Percentiles rank a stretch among this genome's conserved stretches.
Evolutionary conservation across 495 filamentous ascomycete species (phyloP).

Genomic region (Penicillium fimorum): DNA sequence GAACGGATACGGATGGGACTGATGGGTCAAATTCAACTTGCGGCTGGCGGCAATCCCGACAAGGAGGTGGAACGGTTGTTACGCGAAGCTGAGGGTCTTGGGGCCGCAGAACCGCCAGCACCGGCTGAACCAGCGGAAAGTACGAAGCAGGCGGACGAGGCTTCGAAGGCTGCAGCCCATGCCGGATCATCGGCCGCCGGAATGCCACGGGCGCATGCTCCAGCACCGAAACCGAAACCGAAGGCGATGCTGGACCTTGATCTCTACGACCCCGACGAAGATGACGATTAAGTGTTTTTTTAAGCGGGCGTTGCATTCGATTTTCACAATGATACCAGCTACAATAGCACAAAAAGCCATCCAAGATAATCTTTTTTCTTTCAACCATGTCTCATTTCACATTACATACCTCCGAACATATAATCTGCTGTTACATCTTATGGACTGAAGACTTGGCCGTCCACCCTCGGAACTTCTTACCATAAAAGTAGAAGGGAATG

Average conservation of each 20-base stretch:
- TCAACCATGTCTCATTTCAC: not conserved
- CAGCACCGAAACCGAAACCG: conserved; percentile 39
- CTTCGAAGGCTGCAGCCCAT: conserved; percentile 36
- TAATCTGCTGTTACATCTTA: conserved; percentile 37
- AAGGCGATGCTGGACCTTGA: conserved; percentile 45
- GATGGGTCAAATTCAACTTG: conserved; percentile 47
- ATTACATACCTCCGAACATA: not conserved
- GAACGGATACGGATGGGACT: conserved; percentile 49
- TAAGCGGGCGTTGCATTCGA: conserved; percentile 10
- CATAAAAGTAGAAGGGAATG: conserved; percentile 55
- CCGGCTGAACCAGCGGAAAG: conserved; percentile 22
- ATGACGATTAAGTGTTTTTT: conserved; percentile 34
- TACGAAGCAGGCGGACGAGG: conserved; percentile 32
- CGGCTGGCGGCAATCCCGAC: conserved; percentile 37
- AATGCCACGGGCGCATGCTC: conserved; percentile 17
- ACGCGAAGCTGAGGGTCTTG: conserved; percentile 40
- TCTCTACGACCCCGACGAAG: conserved; percentile 49
- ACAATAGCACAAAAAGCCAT: conserved; percentile 4
- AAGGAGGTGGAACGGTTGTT: conserved; percentile 45
- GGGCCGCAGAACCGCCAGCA: conserved; percentile 30
- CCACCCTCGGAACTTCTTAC: conserved; percentile 56
- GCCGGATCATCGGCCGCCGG: conserved; percentile 33
- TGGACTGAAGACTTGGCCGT: conserved; percentile 55
- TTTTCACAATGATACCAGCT: conserved; percentile 23
- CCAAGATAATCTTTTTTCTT: not conserved